Base-by-base conservation (phyloP, 2,329 filamentous ascomycete genomes). In the Alternaria hordeiaustralica region DNA sequence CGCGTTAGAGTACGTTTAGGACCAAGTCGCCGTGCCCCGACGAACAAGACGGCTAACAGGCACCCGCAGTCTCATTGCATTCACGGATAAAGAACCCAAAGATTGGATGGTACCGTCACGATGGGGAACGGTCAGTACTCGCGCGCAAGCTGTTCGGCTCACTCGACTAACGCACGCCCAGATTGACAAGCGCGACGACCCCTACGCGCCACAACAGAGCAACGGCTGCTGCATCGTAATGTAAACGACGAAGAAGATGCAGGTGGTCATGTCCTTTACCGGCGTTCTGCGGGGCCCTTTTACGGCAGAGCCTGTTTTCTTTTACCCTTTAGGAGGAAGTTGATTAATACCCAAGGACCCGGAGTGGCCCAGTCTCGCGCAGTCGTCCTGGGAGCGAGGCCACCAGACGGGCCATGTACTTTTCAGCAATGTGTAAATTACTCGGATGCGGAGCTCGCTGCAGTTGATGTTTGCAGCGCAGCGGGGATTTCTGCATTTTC, bases 61-160 rank as follows among this genome's bases (percentile, higher is more conserved):
- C 45, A 46, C 56, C 28, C 45, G 69, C 78, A 99, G 96, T 82
- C 92, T 98, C 81, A 98, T 98, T 81, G 92, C 93, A 74, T 98
- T 98, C 85, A 98, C 95, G 84, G 97, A 97, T 83, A 94, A 93
- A 72, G 84, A 86, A 82, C 97, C 96, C 74, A 92, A 95, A 82
- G 96, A 99, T 82, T 98, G 97, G 85, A 98, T 99, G 96, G 94
- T 98, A 61, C 94, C 94, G 55, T 97, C 94, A 58, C 92, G 96
- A 81, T 99, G 96, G 96, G 95, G 95, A 72, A 88, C 90, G 65
- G 88, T 90, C 84, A 71, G 84, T 79, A 43, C 12, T 18, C 28
- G n/a, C 59, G 26, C 55, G 5, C 18, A 15, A 10, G 41, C 20
- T 20, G 33, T 12, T 26, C 15, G 4, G 15, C 15, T 46, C 47